Percentiles rank a stretch among this genome's conserved stretches.
These are phyloP conservation scores for Ogataea salicorniae DNA, from an alignment of 805 yeast species.

Conservation along the genomic window DNA sequence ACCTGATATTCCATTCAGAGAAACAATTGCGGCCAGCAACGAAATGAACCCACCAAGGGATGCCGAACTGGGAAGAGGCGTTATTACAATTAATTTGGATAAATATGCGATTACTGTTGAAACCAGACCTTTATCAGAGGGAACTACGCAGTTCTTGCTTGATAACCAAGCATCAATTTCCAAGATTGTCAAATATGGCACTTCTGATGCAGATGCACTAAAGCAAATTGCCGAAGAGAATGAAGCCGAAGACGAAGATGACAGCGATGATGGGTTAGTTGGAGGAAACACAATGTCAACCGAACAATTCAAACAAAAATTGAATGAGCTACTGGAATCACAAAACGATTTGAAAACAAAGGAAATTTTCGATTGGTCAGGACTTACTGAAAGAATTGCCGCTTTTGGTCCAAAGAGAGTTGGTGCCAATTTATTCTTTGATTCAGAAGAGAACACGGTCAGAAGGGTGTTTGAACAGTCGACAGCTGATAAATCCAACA, in stretches of 20 bases:
- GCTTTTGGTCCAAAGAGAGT: slow-evolving; percentile 73
- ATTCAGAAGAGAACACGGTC: slow-evolving; percentile 34
- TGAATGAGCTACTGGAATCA: slow-evolving; percentile 25
- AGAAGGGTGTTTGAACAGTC: slow-evolving; percentile 28
- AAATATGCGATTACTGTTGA: slow-evolving; percentile 37
- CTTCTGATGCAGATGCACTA: slow-evolving; percentile 18
- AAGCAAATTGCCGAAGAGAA: slow-evolving; percentile 53
- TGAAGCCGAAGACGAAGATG: slow-evolving; percentile 13
- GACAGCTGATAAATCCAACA: background rate
- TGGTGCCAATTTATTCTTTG: slow-evolving; percentile 74
- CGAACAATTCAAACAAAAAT: slow-evolving; percentile 29
- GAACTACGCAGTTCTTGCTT: slow-evolving; percentile 43
- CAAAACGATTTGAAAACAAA: slow-evolving; percentile 15
- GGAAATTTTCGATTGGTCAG: slow-evolving; percentile 27
- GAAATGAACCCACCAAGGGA: slow-evolving; percentile 46
- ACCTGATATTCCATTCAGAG: slow-evolving; percentile 93
- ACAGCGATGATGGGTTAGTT: slow-evolving; percentile 7
- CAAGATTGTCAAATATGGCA: slow-evolving; percentile 26
- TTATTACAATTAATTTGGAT: slow-evolving; percentile 45
- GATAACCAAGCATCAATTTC: slow-evolving; percentile 42
- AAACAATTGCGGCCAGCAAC: slow-evolving; percentile 55
- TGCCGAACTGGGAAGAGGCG: slow-evolving; percentile 45
- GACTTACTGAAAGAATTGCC: slow-evolving; percentile 38
- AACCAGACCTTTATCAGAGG: slow-evolving; percentile 51
- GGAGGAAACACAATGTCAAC: slow-evolving; percentile 16